These are phyloP conservation scores for Neurospora terricola DNA, from an alignment of 495 filamentous ascomycete species.

Conservation along the genomic window DNA sequence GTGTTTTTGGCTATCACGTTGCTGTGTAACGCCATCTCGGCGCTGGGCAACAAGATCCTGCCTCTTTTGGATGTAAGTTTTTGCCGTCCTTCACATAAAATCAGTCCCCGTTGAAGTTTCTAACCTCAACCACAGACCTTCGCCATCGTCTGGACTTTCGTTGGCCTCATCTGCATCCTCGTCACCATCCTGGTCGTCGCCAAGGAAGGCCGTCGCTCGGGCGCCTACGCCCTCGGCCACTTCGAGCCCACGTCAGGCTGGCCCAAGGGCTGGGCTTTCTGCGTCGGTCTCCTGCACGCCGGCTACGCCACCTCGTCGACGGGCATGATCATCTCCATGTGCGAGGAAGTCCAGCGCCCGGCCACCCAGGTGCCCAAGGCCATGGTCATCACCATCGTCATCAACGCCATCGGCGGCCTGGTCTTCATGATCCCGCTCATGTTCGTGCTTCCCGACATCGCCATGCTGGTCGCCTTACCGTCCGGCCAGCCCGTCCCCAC, in stretches of 20 bases:
- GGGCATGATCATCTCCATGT: conserved; percentile 45
- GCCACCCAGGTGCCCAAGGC: conserved; percentile 42
- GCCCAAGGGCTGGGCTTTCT: conserved; percentile 40
- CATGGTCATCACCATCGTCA: conserved; percentile 38
- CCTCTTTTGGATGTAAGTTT: conserved; percentile 44
- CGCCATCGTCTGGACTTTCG: conserved; percentile 42
- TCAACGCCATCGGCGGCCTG: conserved; percentile 40
- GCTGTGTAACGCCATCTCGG: conserved; percentile 43
- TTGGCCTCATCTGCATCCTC: conserved; percentile 35
- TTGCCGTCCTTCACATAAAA: background rate
- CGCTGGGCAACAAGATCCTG: conserved; percentile 46
- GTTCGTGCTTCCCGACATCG: conserved; percentile 39
- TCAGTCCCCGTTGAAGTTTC: background rate
- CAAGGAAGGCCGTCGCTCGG: conserved; percentile 32
- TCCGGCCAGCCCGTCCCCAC: conserved; percentile 33
- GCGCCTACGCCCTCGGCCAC: conserved; percentile 31
- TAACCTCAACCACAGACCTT: conserved; percentile 27
- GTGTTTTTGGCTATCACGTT: conserved; percentile 50
- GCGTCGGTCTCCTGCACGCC: conserved; percentile 38
- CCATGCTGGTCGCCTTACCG: conserved; percentile 28
- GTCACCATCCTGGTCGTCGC: conserved; percentile 34
- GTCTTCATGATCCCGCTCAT: conserved; percentile 40
- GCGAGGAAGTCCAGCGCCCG: conserved; percentile 38
- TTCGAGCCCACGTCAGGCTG: conserved; percentile 39
- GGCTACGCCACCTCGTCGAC: conserved; percentile 43